phyloP scores from a whole-genome alignment of 305 asterid genomes.

The Nicotiana rustica region DNA sequence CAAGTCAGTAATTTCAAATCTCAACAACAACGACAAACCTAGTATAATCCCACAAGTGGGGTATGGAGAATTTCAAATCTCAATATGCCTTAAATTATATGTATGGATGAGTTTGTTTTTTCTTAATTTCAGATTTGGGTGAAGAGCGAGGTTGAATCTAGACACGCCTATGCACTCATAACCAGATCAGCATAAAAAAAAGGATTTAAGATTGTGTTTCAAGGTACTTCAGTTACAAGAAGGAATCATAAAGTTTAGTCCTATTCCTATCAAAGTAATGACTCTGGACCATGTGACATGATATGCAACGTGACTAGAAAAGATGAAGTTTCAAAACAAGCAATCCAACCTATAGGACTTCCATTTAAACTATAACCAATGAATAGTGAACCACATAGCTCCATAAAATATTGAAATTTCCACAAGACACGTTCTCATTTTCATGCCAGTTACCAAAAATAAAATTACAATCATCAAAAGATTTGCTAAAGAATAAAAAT shows the following conservation, averaged over 20 bases:
- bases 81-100: slow-evolving; percentile 18
- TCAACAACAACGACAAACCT: too few relatives aligned
- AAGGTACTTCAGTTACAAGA: slow-evolving; percentile 28
- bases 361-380: slow-evolving; percentile 22
- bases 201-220: slow-evolving; percentile 17
- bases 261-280: slow-evolving; percentile 10
- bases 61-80: not conserved
- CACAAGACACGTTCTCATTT: slow-evolving; percentile 24
- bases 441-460: slow-evolving; percentile 27
- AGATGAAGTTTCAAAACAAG: slow-evolving; percentile 9
- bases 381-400: slow-evolving; percentile 16
- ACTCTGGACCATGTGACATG: slow-evolving; percentile 21
- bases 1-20: slow-evolving; percentile 21
- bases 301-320: slow-evolving; percentile 6
- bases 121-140: slow-evolving; percentile 14
- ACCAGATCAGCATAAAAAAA: not conserved
- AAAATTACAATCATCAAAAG: slow-evolving; percentile 2
- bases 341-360: slow-evolving; percentile 26
- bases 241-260: not conserved
- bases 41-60: too few relatives aligned
- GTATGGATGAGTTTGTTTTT: slow-evolving; percentile 12
- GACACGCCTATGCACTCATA: not conserved
- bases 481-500: slow-evolving; percentile 9
- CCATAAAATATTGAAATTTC: slow-evolving; percentile 13
- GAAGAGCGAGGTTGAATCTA: slow-evolving; percentile 31